These are phyloP conservation scores for Corinectria fuckeliana DNA, from an alignment of 2,329 filamentous ascomycete species.

Conservation along the genomic window DNA sequence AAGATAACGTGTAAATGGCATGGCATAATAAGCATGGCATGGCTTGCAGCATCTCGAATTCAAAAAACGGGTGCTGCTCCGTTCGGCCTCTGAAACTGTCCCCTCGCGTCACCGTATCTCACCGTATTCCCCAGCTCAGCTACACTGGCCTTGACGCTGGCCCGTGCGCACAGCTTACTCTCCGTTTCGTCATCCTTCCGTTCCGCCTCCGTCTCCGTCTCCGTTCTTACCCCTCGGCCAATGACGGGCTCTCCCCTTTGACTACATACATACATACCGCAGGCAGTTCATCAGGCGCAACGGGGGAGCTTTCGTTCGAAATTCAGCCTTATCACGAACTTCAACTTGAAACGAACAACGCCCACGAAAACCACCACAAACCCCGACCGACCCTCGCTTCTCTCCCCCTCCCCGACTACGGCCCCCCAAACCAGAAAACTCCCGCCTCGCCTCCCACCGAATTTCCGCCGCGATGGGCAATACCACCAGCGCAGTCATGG, in stretches of 20 bases:
- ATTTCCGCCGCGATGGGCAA: slow-evolving; percentile 63
- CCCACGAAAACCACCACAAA: slow-evolving; percentile 6
- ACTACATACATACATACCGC: slow-evolving; percentile 3
- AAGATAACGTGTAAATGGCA: neutral
- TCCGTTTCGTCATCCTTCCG: slow-evolving; percentile 10
- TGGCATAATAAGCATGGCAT: neutral
- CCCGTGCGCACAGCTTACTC: neutral
- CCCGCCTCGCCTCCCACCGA: neutral
- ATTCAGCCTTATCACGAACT: slow-evolving; percentile 40
- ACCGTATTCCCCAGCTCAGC: neutral
- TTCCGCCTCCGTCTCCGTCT: slow-evolving; percentile 4
- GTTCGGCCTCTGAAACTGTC: neutral
- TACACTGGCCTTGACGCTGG: too few relatives aligned
- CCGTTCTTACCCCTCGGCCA: slow-evolving; percentile 36
- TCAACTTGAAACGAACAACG: slow-evolving; percentile 14
- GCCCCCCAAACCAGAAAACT: neutral
- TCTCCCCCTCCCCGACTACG: neutral
- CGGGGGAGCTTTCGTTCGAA: slow-evolving; percentile 20
- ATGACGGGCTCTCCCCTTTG: slow-evolving; percentile 9
- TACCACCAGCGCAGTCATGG: slow-evolving; percentile 77
- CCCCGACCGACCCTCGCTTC: neutral
- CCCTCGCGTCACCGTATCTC: neutral
- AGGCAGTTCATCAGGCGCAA: slow-evolving; percentile 13
- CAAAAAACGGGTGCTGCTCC: neutral
- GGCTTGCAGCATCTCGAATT: neutral